Evolutionary conservation across 306 rosid species (phyloP).

Genomic region (Malus sieversii): DNA sequence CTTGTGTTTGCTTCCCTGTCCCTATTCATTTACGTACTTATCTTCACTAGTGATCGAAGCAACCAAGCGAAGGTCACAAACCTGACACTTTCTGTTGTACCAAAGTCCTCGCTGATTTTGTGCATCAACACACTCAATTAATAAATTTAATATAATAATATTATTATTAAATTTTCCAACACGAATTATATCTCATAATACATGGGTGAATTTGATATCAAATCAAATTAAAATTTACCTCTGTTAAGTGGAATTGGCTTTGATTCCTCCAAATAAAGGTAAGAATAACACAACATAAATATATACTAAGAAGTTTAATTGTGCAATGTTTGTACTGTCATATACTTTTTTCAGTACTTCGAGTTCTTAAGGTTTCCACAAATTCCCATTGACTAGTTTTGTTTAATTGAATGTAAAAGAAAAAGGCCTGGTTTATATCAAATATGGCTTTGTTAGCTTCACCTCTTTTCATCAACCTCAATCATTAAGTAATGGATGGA

Average conservation of each 20-base stretch:
- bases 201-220: conserved; percentile 1
- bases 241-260: neutral
- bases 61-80: too few species aligned
- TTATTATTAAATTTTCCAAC: too few species aligned
- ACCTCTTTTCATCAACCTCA: conserved; percentile 1
- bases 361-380: neutral
- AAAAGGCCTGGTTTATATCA: neutral
- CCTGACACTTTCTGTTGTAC: too few species aligned
- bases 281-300: too few species aligned
- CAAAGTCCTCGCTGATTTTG: too few species aligned
- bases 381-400: neutral
- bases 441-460: neutral
- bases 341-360: neutral
- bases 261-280: neutral
- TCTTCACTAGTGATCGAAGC: too few species aligned
- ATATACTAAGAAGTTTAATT: neutral
- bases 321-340: conserved; percentile 12
- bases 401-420: conserved; percentile 1
- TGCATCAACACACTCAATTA: too few species aligned
- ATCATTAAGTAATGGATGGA: neutral
- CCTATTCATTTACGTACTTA: too few species aligned
- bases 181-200: neutral
- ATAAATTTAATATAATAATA: too few species aligned
- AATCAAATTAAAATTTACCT: conserved; percentile 1
- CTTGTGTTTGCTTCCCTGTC: too few species aligned